A percentile compares a stretch with the other conserved stretches of the same genome.
Conservation (phyloP, 2,329 filamentous ascomycete species). For the Talaromyces sp. region DNA sequence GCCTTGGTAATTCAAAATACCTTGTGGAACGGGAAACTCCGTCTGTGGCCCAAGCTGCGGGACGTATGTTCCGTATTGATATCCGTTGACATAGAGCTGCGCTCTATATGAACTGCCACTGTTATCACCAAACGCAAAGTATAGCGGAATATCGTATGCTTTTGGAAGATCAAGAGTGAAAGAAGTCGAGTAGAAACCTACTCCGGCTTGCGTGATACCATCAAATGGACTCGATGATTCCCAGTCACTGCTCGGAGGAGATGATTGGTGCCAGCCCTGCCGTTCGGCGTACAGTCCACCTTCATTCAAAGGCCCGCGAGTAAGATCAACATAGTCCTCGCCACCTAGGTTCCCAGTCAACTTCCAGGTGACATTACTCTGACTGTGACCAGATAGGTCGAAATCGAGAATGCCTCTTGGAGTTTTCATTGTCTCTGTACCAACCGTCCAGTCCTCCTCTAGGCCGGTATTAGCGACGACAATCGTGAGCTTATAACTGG, state of each 20-base stretch:
- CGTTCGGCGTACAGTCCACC: conserved; percentile 53
- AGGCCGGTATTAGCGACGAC: conserved; percentile 69
- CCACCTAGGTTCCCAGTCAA: conserved; percentile 56
- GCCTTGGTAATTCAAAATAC: conserved; percentile 65
- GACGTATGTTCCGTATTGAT: conserved; percentile 64
- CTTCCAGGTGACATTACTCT: conserved; percentile 46
- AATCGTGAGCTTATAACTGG: conserved; percentile 60
- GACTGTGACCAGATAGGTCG: conserved; percentile 35
- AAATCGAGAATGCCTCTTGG: conserved; percentile 53
- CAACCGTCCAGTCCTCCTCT: conserved; percentile 60
- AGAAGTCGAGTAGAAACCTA: conserved; percentile 49
- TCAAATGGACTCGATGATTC: conserved; percentile 30
- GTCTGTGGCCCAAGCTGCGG: conserved; percentile 72
- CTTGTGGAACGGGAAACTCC: conserved; percentile 66
- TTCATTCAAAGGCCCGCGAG: conserved; percentile 54
- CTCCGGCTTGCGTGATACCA: conserved; percentile 43
- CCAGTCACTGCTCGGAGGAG: conserved; percentile 32
- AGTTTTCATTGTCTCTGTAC: conserved; percentile 54
- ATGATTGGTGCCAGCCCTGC: conserved; percentile 52
- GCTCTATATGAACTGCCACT: conserved; percentile 52
- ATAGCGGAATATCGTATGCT: conserved; percentile 53
- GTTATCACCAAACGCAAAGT: conserved; percentile 51
- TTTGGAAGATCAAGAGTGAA: conserved; percentile 49
- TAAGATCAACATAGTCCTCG: conserved; percentile 49
- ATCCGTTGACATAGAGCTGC: conserved; percentile 69